A percentile compares a stretch with the other conserved stretches of the same genome.
Evolutionary conservation across 352 stramenopile genomes (phyloP).

Genomic region (Phytophthora pseudosyringae): DNA sequence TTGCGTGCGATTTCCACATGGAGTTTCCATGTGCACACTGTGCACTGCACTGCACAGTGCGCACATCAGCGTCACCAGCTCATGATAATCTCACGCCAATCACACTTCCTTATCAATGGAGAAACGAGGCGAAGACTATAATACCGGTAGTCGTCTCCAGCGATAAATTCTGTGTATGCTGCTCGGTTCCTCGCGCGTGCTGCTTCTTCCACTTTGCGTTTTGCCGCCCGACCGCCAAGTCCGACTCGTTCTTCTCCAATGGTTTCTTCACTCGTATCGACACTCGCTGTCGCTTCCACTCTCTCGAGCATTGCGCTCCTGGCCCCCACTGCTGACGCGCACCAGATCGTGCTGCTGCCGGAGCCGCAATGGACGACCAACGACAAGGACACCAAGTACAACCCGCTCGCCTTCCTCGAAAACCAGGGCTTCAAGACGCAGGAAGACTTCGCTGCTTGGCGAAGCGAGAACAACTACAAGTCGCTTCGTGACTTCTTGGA

Average conservation of each 20-base stretch:
- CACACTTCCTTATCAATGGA: constrained; percentile 8
- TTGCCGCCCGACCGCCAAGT: constrained; percentile 15
- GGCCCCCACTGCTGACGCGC: constrained; percentile 24
- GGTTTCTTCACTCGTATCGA: constrained; percentile 20
- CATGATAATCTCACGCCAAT: neutral
- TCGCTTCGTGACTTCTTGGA: constrained; percentile 58
- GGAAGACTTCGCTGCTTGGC: constrained; percentile 43
- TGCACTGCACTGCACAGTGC: neutral
- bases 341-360: constrained; percentile 45
- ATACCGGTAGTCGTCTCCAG: constrained; percentile 1
- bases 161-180: constrained; percentile 7
- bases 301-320: constrained; percentile 35
- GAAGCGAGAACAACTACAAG: constrained; percentile 44
- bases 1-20: neutral
- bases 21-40: no score
- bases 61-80: neutral
- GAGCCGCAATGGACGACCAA: constrained; percentile 34
- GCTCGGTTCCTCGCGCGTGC: neutral
- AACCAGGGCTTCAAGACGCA: constrained; percentile 50
- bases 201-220: constrained; percentile 12
- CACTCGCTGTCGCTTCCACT: constrained; percentile 24
- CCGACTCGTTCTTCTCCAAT: neutral
- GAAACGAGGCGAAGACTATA: constrained; percentile 4
- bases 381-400: constrained; percentile 42
- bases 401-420: constrained; percentile 55